phyloP scores from a whole-genome alignment of 257 asterid species.

The Rubia yunnanensis region DNA sequence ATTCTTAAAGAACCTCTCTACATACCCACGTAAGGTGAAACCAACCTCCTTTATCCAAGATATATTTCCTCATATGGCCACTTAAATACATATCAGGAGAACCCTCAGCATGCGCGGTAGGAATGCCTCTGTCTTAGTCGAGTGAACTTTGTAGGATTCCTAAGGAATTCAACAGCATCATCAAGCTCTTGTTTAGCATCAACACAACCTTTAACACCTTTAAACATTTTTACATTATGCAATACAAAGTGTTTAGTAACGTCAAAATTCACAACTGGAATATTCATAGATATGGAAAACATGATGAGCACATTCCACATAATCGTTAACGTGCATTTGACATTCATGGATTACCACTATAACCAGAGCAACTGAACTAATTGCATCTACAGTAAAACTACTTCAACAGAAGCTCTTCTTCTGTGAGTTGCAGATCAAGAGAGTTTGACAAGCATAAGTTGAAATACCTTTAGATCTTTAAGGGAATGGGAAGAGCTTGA shows the following conservation, averaged over 20 bases:
- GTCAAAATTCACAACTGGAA: neutral
- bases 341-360: neutral
- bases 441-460: neutral
- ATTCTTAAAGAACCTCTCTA: slow-evolving; percentile 74
- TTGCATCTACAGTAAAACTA: no score
- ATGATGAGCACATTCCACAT: neutral
- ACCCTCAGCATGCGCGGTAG: slow-evolving; percentile 94
- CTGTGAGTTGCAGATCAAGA: neutral
- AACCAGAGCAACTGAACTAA: neutral
- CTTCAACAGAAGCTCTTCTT: neutral
- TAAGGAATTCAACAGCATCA: slow-evolving; percentile 97
- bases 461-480: slow-evolving; percentile 47
- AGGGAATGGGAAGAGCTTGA: slow-evolving; percentile 81
- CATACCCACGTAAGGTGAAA: slow-evolving; percentile 99
- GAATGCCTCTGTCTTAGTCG: slow-evolving; percentile 98
- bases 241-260: slow-evolving; percentile 14
- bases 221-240: slow-evolving; percentile 94
- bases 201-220: slow-evolving; percentile 98
- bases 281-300: neutral
- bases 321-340: neutral
- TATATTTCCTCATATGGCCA: slow-evolving; percentile 82
- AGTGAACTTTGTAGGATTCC: slow-evolving; percentile 84
- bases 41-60: slow-evolving; percentile 89
- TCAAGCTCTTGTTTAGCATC: slow-evolving; percentile 99
- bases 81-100: slow-evolving; percentile 93